Evolutionary conservation across 73 alveolate species (phyloP).

Genomic region (Blepharisma japonicum): DNA sequence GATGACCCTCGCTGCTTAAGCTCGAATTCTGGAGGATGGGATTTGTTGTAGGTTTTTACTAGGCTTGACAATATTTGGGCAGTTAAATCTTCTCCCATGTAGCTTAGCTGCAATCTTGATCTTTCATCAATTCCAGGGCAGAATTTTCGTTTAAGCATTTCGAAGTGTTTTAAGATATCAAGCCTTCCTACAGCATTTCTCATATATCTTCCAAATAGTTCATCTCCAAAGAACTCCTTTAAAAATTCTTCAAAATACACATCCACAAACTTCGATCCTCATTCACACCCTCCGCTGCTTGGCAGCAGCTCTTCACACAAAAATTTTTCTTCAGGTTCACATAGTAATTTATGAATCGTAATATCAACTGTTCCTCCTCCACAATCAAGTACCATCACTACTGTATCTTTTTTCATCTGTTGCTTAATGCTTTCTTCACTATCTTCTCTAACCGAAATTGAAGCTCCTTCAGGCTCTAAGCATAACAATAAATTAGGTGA

Average conservation of each 20-base stretch:
- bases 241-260: constrained; percentile 90
- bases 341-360: constrained; percentile 88
- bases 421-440: constrained; percentile 81
- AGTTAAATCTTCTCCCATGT: constrained; percentile 91
- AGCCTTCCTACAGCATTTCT: constrained; percentile 93
- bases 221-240: constrained; percentile 87
- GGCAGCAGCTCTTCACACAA: constrained; percentile 95
- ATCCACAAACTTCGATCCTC: constrained; percentile 98
- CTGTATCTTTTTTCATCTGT: constrained; percentile 80
- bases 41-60: constrained; percentile 80
- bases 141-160: constrained; percentile 92
- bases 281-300: constrained; percentile 97
- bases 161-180: constrained; percentile 95
- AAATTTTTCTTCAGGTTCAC: constrained; percentile 92
- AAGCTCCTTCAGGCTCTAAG: constrained; percentile 98
- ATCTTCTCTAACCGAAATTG: constrained; percentile 96
- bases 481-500: constrained; percentile 90
- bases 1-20: constrained; percentile 90
- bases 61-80: constrained; percentile 69
- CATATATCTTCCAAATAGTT: constrained; percentile 68
- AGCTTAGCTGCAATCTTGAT: constrained; percentile 84
- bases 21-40: constrained; percentile 75
- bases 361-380: constrained; percentile 99
- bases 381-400: constrained; percentile 94
- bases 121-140: constrained; percentile 90